Base-by-base conservation (phyloP, 805 yeast genomes). In the Teunomyces barrocoloradensis region DNA sequence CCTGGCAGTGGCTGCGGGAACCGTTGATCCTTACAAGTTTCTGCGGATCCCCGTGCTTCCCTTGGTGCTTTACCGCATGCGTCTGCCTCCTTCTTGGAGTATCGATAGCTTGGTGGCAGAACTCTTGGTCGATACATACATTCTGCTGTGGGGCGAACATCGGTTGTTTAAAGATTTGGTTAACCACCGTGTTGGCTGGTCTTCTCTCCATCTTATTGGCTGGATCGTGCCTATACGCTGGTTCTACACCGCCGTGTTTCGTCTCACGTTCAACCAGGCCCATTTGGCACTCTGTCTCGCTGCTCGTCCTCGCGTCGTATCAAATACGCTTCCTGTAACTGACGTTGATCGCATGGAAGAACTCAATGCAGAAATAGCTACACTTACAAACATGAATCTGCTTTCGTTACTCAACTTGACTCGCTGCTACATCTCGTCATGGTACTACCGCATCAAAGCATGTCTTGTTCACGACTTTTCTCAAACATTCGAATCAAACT, bases 31-130 rank as follows among this genome's bases (percentile, higher is more conserved):
- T 6, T 53, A 66, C 42, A 69, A 69, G 47, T 63, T 71, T 49
- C 61, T 71, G 15, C 57, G 71, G 27, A 59, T 73, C 12, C 71
- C 75, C 3, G 49, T 64, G 9, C 59, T 73, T n/a, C 77, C 77
- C 4, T 54, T 71, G 12, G 59, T 70, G 30, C 45, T 73, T 47
- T 71, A 67, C 53, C 53, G 72, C 28, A 65, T 71, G 73, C 58
- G 75, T 38, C 52, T 57, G 10, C 11, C 27, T 2, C 10, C 11
- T 2, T 25, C 27, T 2, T 25, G 27, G 27, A 25, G 27, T 9
- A 2, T 25, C 11, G 27, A 25, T 9, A 9, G 27, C 11, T 33
- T 45, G 6, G 40, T 64, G 20, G 54, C 65, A 11, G 77, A 73
- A 49, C 46, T 68, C 12, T 64, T 70, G 60, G 54, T 72, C 6